Evolutionary conservation across 2,329 filamentous ascomycete genomes (phyloP), one percentile per base, ranked within the genome.

Genomic region (Cercospora citrullina): DNA sequence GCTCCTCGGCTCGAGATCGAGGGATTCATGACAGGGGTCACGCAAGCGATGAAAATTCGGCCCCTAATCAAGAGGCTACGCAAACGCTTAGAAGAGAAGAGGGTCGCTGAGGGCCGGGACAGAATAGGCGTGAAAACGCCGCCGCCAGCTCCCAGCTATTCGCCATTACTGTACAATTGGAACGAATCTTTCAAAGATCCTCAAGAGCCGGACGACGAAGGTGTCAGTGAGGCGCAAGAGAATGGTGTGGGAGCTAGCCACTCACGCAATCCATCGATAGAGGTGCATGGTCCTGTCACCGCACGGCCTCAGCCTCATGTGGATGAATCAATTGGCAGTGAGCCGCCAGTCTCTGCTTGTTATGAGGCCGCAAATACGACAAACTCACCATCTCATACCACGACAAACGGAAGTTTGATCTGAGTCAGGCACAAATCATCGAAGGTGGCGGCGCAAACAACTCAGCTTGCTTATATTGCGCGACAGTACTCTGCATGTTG

Each of bases 1-100:
- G 66, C 66, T n/a, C 66, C 62, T n/a, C 31, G 39, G 21, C 16
- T 36, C 14, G 66, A 68, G 23, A 53, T 68, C 5, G 31, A 68
- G 16, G 62, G 42, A 14, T 68, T 64, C 61, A 68, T 68, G 61
- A 36, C 28, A 21, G 62, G 62, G 14, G 51, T 68, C 1, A 18
- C n/a, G n/a, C 59, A 55, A 51, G 59, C 59, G 16, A 62, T 62
- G 64, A 66, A 42, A 42, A 26, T 66, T 30, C 64, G 64, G 28
- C 58, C 64, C 14, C 31, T 66, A 14, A 23, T 66, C 23, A 62
- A 18, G 23, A 51, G 62, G 45, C 14, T 64, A 16, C 66, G 57
- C 31, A 30, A 55, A 48, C 55, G 53, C 21, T 45, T 64, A 16
- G 23, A 67, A 16, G n/a, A 14, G 14, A 62, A 62, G 61, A 60